phyloP scores from a whole-genome alignment of 225 moss, liverwort and hornwort genomes.

The Polytrichum commune region DNA sequence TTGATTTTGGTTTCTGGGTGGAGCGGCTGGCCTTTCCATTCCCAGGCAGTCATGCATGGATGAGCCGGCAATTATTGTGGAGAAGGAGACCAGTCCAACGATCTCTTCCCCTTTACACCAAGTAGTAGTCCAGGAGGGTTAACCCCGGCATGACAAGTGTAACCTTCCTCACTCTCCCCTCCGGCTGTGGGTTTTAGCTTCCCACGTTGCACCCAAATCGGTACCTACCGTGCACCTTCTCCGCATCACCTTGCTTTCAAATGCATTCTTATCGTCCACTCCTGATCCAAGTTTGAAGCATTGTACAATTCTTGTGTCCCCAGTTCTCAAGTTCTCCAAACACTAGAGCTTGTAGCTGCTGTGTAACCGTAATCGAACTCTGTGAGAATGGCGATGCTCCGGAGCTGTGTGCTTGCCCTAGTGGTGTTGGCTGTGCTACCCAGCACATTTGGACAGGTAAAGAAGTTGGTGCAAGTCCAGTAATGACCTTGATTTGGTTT shows the following conservation, averaged over 20 bases:
- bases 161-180: neutral
- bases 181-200: neutral
- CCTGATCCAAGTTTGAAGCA: neutral
- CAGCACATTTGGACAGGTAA: slow-evolving; percentile 3
- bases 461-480: neutral
- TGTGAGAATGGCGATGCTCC: slow-evolving; percentile 4
- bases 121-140: too few relatives aligned
- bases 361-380: neutral
- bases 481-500: too few relatives aligned
- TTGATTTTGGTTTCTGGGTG: too few relatives aligned
- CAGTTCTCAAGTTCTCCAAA: neutral
- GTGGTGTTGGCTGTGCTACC: slow-evolving; percentile 9
- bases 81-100: too few relatives aligned
- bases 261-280: neutral
- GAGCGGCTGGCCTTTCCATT: too few relatives aligned
- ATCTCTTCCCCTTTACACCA: too few relatives aligned
- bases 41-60: too few relatives aligned
- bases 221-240: neutral
- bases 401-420: slow-evolving; percentile 20
- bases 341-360: neutral
- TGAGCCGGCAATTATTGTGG: too few relatives aligned
- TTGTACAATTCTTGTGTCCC: neutral
- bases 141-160: slow-evolving; percentile 5
- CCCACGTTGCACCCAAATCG: slow-evolving; percentile 4
- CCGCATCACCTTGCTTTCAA: neutral